A percentile compares a stretch with the other conserved stretches of the same genome.
Evolutionary conservation across 345 rosid species (phyloP).

Genomic region (Lagerstroemia speciosa): DNA sequence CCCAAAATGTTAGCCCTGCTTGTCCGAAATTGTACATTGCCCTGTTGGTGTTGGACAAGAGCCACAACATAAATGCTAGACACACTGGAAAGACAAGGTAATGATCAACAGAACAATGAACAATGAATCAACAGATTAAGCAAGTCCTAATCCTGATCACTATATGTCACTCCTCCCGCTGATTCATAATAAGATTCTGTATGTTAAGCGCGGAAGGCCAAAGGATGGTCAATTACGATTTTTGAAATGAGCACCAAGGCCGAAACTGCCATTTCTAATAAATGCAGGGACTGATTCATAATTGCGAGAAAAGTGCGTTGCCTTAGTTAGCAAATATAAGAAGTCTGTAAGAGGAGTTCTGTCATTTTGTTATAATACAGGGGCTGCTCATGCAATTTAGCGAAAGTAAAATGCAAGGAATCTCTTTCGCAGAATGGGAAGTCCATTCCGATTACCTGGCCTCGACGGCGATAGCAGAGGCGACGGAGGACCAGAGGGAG

Average conservation of each 20-base stretch:
- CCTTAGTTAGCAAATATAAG: no score
- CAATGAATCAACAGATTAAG: background rate
- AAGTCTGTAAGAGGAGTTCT: no score
- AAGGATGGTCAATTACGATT: no score
- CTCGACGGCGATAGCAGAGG: slow-evolving; percentile 55
- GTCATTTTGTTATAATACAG: background rate
- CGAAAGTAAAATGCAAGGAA: background rate
- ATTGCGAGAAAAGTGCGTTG: background rate
- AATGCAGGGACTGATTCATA: background rate
- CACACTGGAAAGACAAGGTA: background rate
- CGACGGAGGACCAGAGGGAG: slow-evolving; percentile 68
- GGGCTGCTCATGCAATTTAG: background rate
- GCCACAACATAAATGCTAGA: background rate
- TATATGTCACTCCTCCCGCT: no score
- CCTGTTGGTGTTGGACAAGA: slow-evolving; percentile 11
- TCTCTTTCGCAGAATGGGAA: background rate
- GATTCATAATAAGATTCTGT: no score
- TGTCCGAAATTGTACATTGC: slow-evolving; percentile 84
- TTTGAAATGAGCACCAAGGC: background rate
- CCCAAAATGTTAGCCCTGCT: slow-evolving; percentile 92
- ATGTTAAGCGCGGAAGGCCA: no score
- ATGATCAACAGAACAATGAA: background rate
- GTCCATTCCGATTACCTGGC: slow-evolving; percentile 25
- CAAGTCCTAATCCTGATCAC: background rate
- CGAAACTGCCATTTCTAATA: background rate